Conservation (phyloP, 2,329 filamentous ascomycete genomes). For the Neurospora crassa region DNA sequence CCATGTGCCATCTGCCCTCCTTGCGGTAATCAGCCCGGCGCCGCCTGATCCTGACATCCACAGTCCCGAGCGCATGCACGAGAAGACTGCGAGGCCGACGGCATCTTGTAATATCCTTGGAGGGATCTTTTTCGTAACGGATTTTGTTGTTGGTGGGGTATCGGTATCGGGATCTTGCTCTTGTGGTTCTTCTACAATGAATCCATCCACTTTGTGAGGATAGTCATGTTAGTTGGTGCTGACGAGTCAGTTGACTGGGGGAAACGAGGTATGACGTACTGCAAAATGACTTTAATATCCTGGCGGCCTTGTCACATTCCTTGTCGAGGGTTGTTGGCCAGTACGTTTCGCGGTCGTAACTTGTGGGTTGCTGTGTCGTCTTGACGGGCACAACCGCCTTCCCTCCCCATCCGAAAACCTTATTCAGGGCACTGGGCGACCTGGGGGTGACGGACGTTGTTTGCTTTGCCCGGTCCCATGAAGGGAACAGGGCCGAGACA, state of each 20-base stretch:
- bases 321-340: conserved; percentile 62
- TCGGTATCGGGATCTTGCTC: conserved; percentile 23
- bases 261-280: conserved; percentile 40
- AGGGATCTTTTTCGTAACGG: conserved; percentile 71
- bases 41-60: conserved; percentile 90
- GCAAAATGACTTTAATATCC: conserved; percentile 85
- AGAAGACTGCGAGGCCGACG: conserved; percentile 86
- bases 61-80: conserved; percentile 85
- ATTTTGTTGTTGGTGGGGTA: conserved; percentile 40
- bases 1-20: conserved; percentile 80
- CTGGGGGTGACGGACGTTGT: conserved; percentile 9
- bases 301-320: conserved; percentile 84
- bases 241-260: conserved; percentile 7
- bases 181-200: conserved; percentile 33
- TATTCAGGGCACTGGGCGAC: conserved; percentile 16
- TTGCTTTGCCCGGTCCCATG: conserved; percentile 24
- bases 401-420: conserved; percentile 25
- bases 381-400: conserved; percentile 15
- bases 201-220: conserved; percentile 40
- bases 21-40: conserved; percentile 75
- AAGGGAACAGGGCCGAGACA: conserved; percentile 35
- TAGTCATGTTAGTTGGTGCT: not conserved
- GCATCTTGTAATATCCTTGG: conserved; percentile 77
- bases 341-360: conserved; percentile 23
- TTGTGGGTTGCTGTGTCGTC: conserved; percentile 11